phyloP scores from a whole-genome alignment of 2,329 filamentous ascomycete genomes.

The Beauveria rudraprayagi region DNA sequence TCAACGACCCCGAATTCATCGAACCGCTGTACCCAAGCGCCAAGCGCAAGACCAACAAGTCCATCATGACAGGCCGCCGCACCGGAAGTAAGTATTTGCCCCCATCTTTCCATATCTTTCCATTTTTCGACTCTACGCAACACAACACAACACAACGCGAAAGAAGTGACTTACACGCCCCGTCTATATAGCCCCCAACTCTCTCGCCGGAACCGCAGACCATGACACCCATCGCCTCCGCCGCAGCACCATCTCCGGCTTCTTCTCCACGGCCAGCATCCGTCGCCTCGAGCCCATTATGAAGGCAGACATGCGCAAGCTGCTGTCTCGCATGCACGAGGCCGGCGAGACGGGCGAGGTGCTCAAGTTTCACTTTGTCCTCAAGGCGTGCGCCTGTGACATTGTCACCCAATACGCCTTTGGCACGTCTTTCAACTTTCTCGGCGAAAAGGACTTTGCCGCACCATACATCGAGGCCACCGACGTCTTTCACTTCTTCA shows the following conservation, averaged over 20 bases:
- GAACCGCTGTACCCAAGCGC: conserved; percentile 7
- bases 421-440: conserved; percentile 2
- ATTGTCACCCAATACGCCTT: conserved; percentile 5
- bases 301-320: conserved; percentile 2
- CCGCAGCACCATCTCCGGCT: background rate
- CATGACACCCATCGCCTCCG: conserved; percentile 1
- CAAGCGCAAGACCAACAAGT: conserved; percentile 5
- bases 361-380: conserved; percentile 1
- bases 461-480: background rate
- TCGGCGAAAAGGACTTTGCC: background rate
- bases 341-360: background rate
- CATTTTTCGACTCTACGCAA: no score
- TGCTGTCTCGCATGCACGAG: background rate
- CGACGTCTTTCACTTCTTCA: conserved; percentile 1
- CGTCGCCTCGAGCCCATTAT: conserved; percentile 4
- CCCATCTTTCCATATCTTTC: no score
- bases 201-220: background rate
- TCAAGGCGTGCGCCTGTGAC: conserved; percentile 4
- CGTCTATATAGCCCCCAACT: background rate
- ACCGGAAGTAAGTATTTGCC: background rate
- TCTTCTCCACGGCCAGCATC: conserved; percentile 2
- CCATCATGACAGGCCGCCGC: background rate
- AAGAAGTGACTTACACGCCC: background rate
- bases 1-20: conserved; percentile 2
- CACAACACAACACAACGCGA: no score